Evolutionary conservation across 352 stramenopile species (phyloP), one percentile per base, ranked within the genome.

Genomic region (Phytophthora cajani): DNA sequence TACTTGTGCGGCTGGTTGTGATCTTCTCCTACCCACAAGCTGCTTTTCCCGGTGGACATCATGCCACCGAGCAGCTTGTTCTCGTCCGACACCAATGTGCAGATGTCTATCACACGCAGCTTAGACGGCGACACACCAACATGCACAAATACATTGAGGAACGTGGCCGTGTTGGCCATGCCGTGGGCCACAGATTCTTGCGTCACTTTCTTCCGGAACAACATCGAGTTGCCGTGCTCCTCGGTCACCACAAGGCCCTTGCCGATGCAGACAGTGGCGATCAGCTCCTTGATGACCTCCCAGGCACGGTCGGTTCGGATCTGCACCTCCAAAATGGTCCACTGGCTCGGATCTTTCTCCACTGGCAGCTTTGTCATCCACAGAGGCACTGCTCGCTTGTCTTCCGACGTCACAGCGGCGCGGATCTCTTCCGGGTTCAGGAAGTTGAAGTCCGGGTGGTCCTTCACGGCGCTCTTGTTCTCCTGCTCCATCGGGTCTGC

Each of bases 61-160:
- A 91, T 77, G 1, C 82, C 83, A 19, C 81, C 83, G 0, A 94
- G 68, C 53, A 94, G 61, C 51, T 81, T 88, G 63, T 84, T 88
- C 71, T 93, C 88, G 52, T 82, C 78, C 27, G 79, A 81, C 5
- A 93, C 79, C 42, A 86, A 58, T 49, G 82, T 87, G 50, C 84
- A 91, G 27, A 94, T 79, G 44, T 93, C 76, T 19, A 94, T 66
- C 36, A 89, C 85, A 12, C 88, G 85, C 44, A 96, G 59, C 63
- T 96, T 96, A 23, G 87, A 91, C 19, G 84, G 74, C 32, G 88
- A 83, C 44, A 96, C 87, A 40, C 87, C 87, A 66, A 94, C 83
- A 33, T 69, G 77, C 6, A 91, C 80, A 40, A 84, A 94, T 9
- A 93, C 74, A 71, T 92, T 89, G 69, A 94, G 81, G 66, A 80